These are phyloP conservation scores for Elaphomyces granulatus DNA, from an alignment of 495 filamentous ascomycete species.

Conservation along the genomic window DNA sequence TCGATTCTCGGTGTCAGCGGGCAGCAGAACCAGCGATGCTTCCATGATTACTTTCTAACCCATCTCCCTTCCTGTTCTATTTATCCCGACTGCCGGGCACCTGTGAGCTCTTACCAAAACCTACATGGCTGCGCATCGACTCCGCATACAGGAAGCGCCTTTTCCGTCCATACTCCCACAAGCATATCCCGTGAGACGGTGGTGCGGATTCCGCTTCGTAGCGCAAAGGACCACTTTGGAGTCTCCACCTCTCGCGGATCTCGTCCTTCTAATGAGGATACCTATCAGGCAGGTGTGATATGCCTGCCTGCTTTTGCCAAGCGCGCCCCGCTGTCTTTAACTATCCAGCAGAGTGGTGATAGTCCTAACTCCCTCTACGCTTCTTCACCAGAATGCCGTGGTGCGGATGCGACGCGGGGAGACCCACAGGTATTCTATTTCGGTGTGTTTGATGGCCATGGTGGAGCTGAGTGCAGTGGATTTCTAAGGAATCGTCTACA, in stretches of 20 bases:
- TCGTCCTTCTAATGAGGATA: slow-evolving; percentile 80
- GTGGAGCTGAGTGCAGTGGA: slow-evolving; percentile 74
- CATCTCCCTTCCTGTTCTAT: slow-evolving; percentile 87
- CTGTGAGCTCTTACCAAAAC: slow-evolving; percentile 46
- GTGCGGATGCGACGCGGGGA: slow-evolving; percentile 59
- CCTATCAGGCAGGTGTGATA: slow-evolving; percentile 88
- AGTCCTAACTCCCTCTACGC: slow-evolving; percentile 1
- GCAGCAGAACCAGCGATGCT: slow-evolving; percentile 37
- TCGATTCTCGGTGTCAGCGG: slow-evolving; percentile 5
- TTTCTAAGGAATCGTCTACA: slow-evolving; percentile 78
- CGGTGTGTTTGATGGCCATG: slow-evolving; percentile 91
- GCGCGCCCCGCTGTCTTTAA: slow-evolving; percentile 56
- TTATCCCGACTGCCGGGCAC: slow-evolving; percentile 69
- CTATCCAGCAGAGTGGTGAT: slow-evolving; percentile 17
- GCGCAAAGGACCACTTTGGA: slow-evolving; percentile 93
- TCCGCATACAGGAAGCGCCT: slow-evolving; percentile 49
- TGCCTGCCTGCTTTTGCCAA: slow-evolving; percentile 86
- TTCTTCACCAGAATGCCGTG: slow-evolving; percentile 28
- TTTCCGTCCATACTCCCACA: slow-evolving; percentile 40
- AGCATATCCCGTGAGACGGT: slow-evolving; percentile 58
- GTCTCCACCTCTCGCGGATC: slow-evolving; percentile 63
- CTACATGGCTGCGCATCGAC: slow-evolving; percentile 69
- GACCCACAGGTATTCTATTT: slow-evolving; percentile 97
- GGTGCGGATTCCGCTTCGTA: slow-evolving; percentile 90
- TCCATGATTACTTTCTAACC: slow-evolving; percentile 95